Evolutionary conservation across 2,329 filamentous ascomycete species (phyloP).

Genomic region (Aphanocladium album): DNA sequence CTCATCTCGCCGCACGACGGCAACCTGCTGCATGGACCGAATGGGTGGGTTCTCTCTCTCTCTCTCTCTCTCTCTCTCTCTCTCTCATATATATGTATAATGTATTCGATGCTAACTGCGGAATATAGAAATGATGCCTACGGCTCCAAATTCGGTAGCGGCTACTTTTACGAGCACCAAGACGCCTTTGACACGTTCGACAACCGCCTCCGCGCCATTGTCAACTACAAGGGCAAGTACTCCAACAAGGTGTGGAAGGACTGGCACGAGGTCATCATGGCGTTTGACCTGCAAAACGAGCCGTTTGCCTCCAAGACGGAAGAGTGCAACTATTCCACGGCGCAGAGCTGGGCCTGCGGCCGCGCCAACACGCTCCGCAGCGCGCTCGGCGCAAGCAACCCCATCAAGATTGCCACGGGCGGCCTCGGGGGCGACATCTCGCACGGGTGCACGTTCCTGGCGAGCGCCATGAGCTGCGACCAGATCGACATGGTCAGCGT

Average conservation of each 20-base stretch:
- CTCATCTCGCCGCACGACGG: conserved; percentile 18
- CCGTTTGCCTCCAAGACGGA: conserved; percentile 23
- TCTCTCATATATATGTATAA: too few species aligned
- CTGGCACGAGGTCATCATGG: conserved; percentile 28
- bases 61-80: not conserved
- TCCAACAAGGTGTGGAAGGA: conserved; percentile 28
- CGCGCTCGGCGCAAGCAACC: conserved; percentile 22
- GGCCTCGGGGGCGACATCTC: conserved; percentile 28
- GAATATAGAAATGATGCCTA: conserved; percentile 14
- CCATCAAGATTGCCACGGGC: conserved; percentile 26
- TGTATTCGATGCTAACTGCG: too few species aligned
- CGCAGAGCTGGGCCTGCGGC: conserved; percentile 26
- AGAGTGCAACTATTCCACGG: conserved; percentile 20
- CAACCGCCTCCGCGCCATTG: conserved; percentile 24
- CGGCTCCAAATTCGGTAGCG: conserved; percentile 18
- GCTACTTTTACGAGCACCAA: conserved; percentile 25
- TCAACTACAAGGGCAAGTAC: conserved; percentile 26
- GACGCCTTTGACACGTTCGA: conserved; percentile 26
- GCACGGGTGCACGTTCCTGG: conserved; percentile 24
- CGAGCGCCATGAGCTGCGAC: conserved; percentile 22
- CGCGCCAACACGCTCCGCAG: conserved; percentile 21
- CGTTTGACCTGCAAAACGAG: conserved; percentile 31
- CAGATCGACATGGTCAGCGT: conserved; percentile 22
- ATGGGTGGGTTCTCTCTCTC: conserved; percentile 3
- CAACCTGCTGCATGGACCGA: conserved; percentile 14